phyloP scores from a whole-genome alignment of 257 asterid species.

The Solanum ossicruentum region DNA sequence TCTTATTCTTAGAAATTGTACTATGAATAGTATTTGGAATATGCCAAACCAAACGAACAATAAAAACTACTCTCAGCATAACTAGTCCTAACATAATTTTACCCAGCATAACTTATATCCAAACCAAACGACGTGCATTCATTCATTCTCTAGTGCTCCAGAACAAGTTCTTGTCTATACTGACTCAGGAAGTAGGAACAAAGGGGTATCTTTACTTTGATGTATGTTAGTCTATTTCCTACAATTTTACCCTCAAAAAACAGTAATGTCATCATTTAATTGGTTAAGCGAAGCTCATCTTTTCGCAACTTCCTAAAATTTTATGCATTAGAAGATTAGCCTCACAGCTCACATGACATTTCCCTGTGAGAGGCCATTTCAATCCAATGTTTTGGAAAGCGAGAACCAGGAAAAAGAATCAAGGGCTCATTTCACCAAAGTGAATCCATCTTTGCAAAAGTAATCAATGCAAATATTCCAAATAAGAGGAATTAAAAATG shows the following conservation, averaged over 20 bases:
- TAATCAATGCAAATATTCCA: too few species aligned
- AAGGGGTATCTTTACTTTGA: not conserved
- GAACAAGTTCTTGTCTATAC: not conserved
- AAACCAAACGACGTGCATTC: not conserved
- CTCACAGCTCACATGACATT: not conserved
- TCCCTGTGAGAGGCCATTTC: not conserved
- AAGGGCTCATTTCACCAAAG: too few species aligned
- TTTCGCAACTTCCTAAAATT: not conserved
- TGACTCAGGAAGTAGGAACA: not conserved
- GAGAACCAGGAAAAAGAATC: too few species aligned
- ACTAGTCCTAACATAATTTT: too few species aligned
- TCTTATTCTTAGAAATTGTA: too few species aligned
- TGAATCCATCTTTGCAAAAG: too few species aligned
- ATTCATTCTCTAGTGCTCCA: not conserved
- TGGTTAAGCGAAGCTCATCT: not conserved
- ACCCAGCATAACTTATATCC: too few species aligned
- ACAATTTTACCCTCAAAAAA: not conserved
- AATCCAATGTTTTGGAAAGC: too few species aligned
- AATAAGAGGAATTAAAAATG: too few species aligned
- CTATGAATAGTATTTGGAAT: too few species aligned
- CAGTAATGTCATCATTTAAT: not conserved
- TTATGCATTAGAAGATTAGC: not conserved
- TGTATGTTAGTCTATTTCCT: not conserved
- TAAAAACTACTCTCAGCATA: too few species aligned
- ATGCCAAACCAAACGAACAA: too few species aligned